phyloP scores from a whole-genome alignment of 768 basidiomycete genomes.

The Suillus clintonianus region DNA sequence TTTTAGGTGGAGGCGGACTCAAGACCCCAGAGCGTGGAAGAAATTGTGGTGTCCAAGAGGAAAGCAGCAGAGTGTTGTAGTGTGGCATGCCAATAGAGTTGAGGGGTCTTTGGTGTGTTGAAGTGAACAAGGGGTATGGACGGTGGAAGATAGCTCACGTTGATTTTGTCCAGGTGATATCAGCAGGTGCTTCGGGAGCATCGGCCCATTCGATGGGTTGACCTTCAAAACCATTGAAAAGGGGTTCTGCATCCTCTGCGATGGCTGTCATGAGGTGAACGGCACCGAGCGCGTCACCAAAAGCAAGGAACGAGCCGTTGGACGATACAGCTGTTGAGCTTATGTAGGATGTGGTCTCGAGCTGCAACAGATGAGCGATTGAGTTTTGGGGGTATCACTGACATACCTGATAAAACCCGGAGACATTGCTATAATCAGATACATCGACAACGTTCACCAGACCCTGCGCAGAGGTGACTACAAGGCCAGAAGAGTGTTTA shows the following conservation, averaged over 20 bases:
- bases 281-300: slow-evolving; percentile 84
- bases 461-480: slow-evolving; percentile 78
- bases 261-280: slow-evolving; percentile 83
- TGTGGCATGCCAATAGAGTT: slow-evolving; percentile 88
- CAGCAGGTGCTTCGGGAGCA: slow-evolving; percentile 61
- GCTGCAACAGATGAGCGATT: slow-evolving; percentile 36
- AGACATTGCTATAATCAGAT: slow-evolving; percentile 62
- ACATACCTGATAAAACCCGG: slow-evolving; percentile 80
- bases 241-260: slow-evolving; percentile 54
- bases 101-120: slow-evolving; percentile 60
- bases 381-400: not conserved
- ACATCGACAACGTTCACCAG: slow-evolving; percentile 85
- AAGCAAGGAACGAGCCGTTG: slow-evolving; percentile 88
- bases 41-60: slow-evolving; percentile 61
- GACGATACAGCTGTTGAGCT: slow-evolving; percentile 82
- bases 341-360: slow-evolving; percentile 74
- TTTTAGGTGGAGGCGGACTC: slow-evolving; percentile 72
- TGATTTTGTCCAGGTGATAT: slow-evolving; percentile 78
- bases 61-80: slow-evolving; percentile 75
- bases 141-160: slow-evolving; percentile 55
- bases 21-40: slow-evolving; percentile 43
- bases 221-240: slow-evolving; percentile 90
- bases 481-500: slow-evolving; percentile 70
- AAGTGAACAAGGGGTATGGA: not conserved
- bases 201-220: slow-evolving; percentile 87